Conservation (phyloP, 2,329 filamentous ascomycete species). For the Colletotrichum tropicicola region DNA sequence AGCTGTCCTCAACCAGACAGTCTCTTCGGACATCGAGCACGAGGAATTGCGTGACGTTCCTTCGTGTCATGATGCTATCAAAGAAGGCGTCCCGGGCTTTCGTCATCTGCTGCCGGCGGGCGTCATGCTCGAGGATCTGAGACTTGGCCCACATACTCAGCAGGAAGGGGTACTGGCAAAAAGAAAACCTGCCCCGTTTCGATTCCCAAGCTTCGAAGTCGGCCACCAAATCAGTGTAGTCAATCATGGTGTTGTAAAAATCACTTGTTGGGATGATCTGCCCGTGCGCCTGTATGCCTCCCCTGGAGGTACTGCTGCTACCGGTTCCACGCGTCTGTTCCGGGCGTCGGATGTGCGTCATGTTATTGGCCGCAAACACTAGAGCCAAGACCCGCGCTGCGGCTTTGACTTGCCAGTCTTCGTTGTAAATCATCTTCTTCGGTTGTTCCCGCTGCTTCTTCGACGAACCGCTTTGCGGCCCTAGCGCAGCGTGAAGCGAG, state of each 20-base stretch:
- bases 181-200: constrained; percentile 78
- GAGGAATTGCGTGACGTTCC: constrained; percentile 79
- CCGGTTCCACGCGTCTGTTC: constrained; percentile 33
- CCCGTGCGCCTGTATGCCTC: constrained; percentile 59
- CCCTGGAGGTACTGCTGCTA: constrained; percentile 41
- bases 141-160: constrained; percentile 94
- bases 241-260: constrained; percentile 88
- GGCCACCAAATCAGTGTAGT: constrained; percentile 83
- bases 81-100: constrained; percentile 92
- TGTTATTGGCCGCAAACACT: constrained; percentile 83
- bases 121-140: constrained; percentile 87
- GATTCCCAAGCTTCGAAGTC: constrained; percentile 92
- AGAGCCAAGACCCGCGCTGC: constrained; percentile 83
- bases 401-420: constrained; percentile 91
- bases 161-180: constrained; percentile 93
- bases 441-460: constrained; percentile 65
- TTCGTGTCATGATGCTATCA: constrained; percentile 82
- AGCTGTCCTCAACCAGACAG: constrained; percentile 87
- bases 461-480: constrained; percentile 54
- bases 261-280: constrained; percentile 82
- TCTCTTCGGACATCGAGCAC: constrained; percentile 82
- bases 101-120: constrained; percentile 86
- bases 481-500: constrained; percentile 81
- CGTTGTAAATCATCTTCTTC: constrained; percentile 71
- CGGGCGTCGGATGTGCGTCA: constrained; percentile 46